Evolutionary conservation across 2,329 filamentous ascomycete species (phyloP), one percentile per base, ranked within the genome.

Genomic region (Plenodomus tracheiphilus): DNA sequence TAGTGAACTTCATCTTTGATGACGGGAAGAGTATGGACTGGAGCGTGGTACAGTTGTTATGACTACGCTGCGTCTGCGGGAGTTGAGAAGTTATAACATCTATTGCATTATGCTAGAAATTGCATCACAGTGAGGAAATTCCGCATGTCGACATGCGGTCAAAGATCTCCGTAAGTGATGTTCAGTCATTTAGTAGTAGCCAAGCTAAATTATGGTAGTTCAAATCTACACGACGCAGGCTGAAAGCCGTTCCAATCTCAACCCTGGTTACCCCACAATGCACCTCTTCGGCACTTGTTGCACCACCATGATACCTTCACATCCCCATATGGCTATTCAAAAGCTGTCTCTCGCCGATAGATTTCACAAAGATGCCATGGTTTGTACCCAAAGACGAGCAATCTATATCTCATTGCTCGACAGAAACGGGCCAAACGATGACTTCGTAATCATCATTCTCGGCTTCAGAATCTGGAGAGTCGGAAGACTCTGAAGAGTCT

Each of bases 1-100:
- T 30, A 3, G 42, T 47, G 34, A 54, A 42, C 40, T 47, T 50
- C 56, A 59, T 59, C 10, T 46, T 53, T 21, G 28, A 28, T 15
- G n/a, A 28, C 15, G n/a, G 11, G n/a, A n/a, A 35, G 18, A 28
- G 16, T 32, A 6, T 17, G 35, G 18, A 18, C 4, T 17, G 4
- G 15, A 37, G 7, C 16, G 16, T 3, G 35, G n/a, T 18, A 7
- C 7, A 18, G 10, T 37, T 3, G 35, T 17, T 37, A 4, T 7
- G 35, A 18, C 7, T 37, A 15, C 16, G 4, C 18, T 7, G 18
- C 6, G 35, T 4, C 17, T 16, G 16, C 3, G 16, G 39, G 21
- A 8, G 16, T 17, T 2, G 7, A 20, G 6, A 40, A n/a, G 20
- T 32, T 32, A 32, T 32, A 32, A 6, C 8, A 11, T 32, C 28